A percentile compares a stretch with the other conserved stretches of the same genome.
phyloP scores from a whole-genome alignment of 1,139 yeast species.

The Taphrina wiesneri region DNA sequence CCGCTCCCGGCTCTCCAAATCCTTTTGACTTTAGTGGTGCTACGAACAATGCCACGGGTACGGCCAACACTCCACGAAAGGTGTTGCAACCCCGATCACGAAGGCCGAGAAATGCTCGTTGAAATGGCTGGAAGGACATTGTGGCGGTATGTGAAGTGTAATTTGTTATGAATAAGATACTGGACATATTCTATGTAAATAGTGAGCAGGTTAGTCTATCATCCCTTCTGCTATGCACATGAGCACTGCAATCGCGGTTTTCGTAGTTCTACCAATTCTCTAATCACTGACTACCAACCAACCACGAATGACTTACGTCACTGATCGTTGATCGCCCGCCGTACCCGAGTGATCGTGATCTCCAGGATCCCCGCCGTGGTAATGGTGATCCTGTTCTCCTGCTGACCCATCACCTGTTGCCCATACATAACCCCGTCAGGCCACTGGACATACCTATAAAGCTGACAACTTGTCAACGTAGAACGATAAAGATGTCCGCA shows the following conservation, averaged over 20 bases:
- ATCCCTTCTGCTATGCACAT: not conserved
- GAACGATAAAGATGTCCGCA: conserved; percentile 10
- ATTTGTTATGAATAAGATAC: not conserved
- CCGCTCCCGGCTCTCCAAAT: conserved; percentile 18
- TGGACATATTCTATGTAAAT: not conserved
- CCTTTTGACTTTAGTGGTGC: conserved; percentile 10
- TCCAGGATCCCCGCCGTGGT: not conserved
- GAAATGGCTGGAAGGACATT: not conserved
- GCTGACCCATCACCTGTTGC: not conserved
- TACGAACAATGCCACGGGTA: not conserved
- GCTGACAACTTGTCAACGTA: not conserved
- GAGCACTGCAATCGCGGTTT: too few species aligned
- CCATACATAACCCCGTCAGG: too few species aligned
- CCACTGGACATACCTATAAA: not conserved
- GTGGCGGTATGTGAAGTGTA: not conserved
- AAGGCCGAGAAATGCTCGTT: conserved; percentile 10
- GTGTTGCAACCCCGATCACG: conserved; percentile 8
- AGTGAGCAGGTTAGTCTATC: not conserved
- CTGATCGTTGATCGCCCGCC: conserved; percentile 1
- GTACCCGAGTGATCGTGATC: not conserved
- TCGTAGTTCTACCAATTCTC: too few species aligned
- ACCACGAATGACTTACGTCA: not conserved
- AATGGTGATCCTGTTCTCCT: not conserved
- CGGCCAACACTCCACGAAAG: not conserved
- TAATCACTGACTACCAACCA: not conserved